These are phyloP conservation scores for Lepidium didymum DNA, from an alignment of 345 rosid species.

Conservation along the genomic window DNA sequence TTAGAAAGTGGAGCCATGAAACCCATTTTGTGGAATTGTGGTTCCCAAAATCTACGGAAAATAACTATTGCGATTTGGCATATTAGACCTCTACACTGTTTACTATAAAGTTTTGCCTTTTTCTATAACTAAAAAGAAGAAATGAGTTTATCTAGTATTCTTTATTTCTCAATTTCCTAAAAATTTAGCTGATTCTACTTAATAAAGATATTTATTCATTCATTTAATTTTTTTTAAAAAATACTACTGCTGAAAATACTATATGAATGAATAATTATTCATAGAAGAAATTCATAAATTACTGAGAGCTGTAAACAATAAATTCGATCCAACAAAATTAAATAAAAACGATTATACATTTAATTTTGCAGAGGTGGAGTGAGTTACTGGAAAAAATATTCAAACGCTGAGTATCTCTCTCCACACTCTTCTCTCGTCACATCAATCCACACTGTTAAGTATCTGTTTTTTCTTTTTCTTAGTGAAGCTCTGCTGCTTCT, in stretches of 20 bases:
- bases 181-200: neutral
- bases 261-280: no score
- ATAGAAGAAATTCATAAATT: neutral
- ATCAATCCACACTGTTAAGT: slow-evolving; percentile 24
- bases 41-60: slow-evolving; percentile 17
- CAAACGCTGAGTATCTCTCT: slow-evolving; percentile 6
- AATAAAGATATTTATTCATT: neutral
- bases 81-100: slow-evolving; percentile 14
- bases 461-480: neutral
- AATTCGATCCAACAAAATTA: neutral
- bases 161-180: neutral
- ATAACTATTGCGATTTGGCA: slow-evolving; percentile 11
- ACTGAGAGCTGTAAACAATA: slow-evolving; percentile 16
- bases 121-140: slow-evolving; percentile 17
- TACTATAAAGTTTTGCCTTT: slow-evolving; percentile 25
- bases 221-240: no score
- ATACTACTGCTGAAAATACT: no score
- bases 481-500: neutral
- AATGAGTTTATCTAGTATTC: neutral
- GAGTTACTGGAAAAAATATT: slow-evolving; percentile 20
- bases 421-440: slow-evolving; percentile 21
- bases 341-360: neutral
- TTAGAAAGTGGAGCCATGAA: slow-evolving; percentile 9
- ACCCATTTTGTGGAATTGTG: slow-evolving; percentile 18
- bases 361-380: slow-evolving; percentile 17